Evolutionary conservation across 352 stramenopile species (phyloP).

Genomic region (Pythium aristosporum): DNA sequence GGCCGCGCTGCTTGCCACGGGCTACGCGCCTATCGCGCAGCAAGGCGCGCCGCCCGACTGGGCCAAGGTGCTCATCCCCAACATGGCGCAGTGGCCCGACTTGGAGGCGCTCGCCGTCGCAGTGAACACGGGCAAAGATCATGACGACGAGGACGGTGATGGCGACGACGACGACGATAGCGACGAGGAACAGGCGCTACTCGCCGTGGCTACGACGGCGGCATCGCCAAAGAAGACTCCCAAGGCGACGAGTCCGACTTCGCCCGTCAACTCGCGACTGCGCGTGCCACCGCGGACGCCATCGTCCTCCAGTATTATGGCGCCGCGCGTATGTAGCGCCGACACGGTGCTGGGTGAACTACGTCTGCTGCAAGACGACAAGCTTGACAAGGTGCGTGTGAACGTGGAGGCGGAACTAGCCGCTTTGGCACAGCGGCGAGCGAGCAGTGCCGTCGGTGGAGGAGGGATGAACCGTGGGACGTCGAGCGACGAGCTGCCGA

Average conservation of each 20-base stretch:
- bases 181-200: not conserved
- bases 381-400: slow-evolving; percentile 56
- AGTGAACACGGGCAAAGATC: slow-evolving; percentile 22
- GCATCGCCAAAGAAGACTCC: slow-evolving; percentile 18
- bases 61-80: slow-evolving; percentile 51
- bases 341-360: slow-evolving; percentile 56
- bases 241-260: slow-evolving; percentile 5
- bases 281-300: slow-evolving; percentile 12
- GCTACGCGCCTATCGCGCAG: slow-evolving; percentile 41
- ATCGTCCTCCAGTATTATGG: slow-evolving; percentile 27
- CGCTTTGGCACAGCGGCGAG: slow-evolving; percentile 17
- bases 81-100: slow-evolving; percentile 48
- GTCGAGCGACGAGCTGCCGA: slow-evolving; percentile 17
- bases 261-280: slow-evolving; percentile 24
- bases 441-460: slow-evolving; percentile 9
- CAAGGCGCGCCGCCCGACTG: slow-evolving; percentile 55
- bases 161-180: slow-evolving; percentile 37
- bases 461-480: not conserved
- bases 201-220: slow-evolving; percentile 22
- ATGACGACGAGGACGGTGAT: slow-evolving; percentile 28
- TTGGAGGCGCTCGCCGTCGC: slow-evolving; percentile 32
- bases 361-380: slow-evolving; percentile 47
- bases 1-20: slow-evolving; percentile 24
- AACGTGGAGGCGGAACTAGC: slow-evolving; percentile 62
- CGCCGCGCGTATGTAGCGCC: slow-evolving; percentile 50